These are phyloP conservation scores for Vachellia collinsii DNA, from an alignment of 306 rosid species.

Conservation along the genomic window DNA sequence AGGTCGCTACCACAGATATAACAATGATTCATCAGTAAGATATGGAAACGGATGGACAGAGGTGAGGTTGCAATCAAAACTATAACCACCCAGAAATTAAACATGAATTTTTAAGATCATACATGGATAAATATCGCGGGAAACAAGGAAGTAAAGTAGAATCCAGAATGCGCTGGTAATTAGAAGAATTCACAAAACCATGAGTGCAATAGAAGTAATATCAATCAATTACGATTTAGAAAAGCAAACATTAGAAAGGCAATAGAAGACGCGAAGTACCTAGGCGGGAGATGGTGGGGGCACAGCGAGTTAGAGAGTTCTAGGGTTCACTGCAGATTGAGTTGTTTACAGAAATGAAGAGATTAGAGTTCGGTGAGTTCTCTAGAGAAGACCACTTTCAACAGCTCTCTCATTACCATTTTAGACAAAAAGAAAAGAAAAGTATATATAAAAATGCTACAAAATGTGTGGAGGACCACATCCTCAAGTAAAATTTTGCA, in stretches of 20 bases:
- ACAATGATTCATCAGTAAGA: not conserved
- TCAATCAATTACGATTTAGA: not conserved
- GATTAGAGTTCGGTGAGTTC: not conserved
- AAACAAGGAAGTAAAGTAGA: not conserved
- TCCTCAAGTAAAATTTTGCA: not conserved
- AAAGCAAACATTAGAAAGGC: not conserved
- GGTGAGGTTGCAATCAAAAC: not conserved
- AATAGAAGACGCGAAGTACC: slow-evolving; percentile 35
- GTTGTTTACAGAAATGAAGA: not conserved
- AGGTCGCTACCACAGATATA: not conserved
- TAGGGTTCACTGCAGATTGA: slow-evolving; percentile 26
- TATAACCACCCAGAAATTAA: not conserved
- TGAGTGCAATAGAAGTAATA: not conserved
- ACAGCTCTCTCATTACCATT: not conserved
- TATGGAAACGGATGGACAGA: not conserved
- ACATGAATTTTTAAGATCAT: not conserved
- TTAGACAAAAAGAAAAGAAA: not conserved
- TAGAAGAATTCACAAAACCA: not conserved
- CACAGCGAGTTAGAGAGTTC: not conserved
- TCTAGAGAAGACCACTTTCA: not conserved
- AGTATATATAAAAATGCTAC: not conserved
- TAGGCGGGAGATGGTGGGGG: slow-evolving; percentile 4
- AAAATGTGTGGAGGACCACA: not conserved
- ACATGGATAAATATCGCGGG: not conserved
- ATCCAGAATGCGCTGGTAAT: slow-evolving; percentile 21